Evolutionary conservation across 331 rosid genomes (phyloP).

Genomic region (Malus hybrid): DNA sequence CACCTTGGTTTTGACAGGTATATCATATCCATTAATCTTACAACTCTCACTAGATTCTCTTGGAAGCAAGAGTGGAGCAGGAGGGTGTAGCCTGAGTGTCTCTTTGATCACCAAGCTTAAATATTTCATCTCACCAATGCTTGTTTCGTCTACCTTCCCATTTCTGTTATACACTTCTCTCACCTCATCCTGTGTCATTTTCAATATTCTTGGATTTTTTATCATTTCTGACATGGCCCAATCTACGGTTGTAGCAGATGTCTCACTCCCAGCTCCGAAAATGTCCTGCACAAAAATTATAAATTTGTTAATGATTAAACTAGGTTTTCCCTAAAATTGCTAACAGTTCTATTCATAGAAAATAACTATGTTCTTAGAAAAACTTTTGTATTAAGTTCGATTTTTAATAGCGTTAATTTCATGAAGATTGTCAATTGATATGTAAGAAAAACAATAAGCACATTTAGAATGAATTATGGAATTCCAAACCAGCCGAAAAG

Average conservation of each 20-base stretch:
- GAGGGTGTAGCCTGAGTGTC: constrained; percentile 15
- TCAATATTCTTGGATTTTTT: constrained; percentile 30
- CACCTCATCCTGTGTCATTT: constrained; percentile 29
- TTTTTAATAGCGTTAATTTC: too few relatives aligned
- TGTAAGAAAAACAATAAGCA: too few relatives aligned
- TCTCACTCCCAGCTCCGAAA: constrained; percentile 23
- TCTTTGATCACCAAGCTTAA: not conserved
- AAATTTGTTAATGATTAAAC: too few relatives aligned
- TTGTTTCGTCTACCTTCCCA: not conserved
- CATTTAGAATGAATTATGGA: too few relatives aligned
- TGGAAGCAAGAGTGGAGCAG: constrained; percentile 12
- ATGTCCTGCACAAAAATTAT: constrained; percentile 11
- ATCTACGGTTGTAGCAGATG: constrained; percentile 11
- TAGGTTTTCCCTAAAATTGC: too few relatives aligned
- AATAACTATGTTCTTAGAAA: too few relatives aligned
- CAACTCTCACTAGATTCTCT: constrained; percentile 4
- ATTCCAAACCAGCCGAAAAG: too few relatives aligned
- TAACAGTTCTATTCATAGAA: too few relatives aligned
- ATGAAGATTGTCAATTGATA: too few relatives aligned
- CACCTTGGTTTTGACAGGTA: constrained; percentile 3
- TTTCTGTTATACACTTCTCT: constrained; percentile 21
- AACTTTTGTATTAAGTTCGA: too few relatives aligned
- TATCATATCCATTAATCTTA: constrained; percentile 5
- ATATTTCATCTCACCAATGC: not conserved
- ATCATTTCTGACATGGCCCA: constrained; percentile 37